Evolutionary conservation across 192 early-diverging fungal species (phyloP), one percentile per base, ranked within the genome.

Genomic region (Gryganskiella cystojenkinii): DNA sequence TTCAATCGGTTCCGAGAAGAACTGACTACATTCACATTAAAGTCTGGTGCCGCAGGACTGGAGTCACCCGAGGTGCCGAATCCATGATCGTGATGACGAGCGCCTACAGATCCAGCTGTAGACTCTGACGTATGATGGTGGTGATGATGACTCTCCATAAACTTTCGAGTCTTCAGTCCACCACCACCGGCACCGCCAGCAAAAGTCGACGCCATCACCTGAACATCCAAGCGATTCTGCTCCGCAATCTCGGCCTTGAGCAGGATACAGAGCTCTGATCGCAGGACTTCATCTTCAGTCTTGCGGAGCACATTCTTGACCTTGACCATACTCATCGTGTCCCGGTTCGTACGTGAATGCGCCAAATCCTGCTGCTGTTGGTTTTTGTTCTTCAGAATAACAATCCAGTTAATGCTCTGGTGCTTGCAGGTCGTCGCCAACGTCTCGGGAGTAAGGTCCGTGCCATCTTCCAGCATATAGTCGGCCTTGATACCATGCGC

Each of bases 361-460:
- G 42, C 19, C 49, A 78, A 54, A 14, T 53, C 47, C 53, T 83
- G 79, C 22, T 79, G 78, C 53, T 83, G 79, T n/a, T 79, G 78
- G 57, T 71, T 84, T 51, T 82, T 72, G 51, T 87, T 80, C 57
- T 92, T 94, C 7, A 94, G 71, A 42, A 91, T 92, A 11, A 92
- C 90, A 47, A 94, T 89, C 92, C 92, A 94, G 80, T 90, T 92
- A 63, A 94, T 92, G 20, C 90, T 87, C 50, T 87, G 84, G 27
- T 90, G 86, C 30, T 82, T 80, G 73, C 92, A 94, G 9, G 85
- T 81, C 6, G 79, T 81, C 5, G 83, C 83, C 19, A 93, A 60
- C 10, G 84, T 79, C 51, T 94, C 92, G 28, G 90, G 89, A 6
- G 90, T 92, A 63, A 90, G 76, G 56, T 90, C 87, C 2, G 85